A percentile compares a stretch with the other conserved stretches of the same genome.
These are phyloP conservation scores for Sporothrix phasma DNA, from an alignment of 2,329 filamentous ascomycete species.

Conservation along the genomic window DNA sequence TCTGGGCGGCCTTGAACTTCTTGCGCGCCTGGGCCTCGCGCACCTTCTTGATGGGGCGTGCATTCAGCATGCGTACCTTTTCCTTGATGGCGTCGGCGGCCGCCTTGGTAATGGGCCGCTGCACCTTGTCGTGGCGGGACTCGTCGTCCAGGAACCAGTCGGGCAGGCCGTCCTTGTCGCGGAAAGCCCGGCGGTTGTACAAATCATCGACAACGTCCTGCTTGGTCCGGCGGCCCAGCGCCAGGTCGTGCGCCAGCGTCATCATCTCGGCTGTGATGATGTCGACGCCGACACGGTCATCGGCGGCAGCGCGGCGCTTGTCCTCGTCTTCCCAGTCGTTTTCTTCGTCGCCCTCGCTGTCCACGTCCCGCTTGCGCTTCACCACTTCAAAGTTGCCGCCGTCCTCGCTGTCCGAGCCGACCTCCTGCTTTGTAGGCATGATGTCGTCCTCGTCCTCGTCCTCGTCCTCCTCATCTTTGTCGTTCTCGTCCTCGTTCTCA, in stretches of 20 bases:
- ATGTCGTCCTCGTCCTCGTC: constrained; percentile 1
- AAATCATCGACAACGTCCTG: constrained; percentile 78
- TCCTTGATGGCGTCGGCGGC: constrained; percentile 89
- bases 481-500: not conserved
- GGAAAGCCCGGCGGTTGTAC: constrained; percentile 88
- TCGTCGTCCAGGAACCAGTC: constrained; percentile 99
- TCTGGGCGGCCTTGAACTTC: constrained; percentile 89
- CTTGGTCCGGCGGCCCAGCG: constrained; percentile 70
- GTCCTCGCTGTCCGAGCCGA: constrained; percentile 22
- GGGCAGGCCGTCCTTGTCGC: constrained; percentile 81
- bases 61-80: constrained; percentile 85
- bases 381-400: constrained; percentile 49
- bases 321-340: constrained; percentile 57
- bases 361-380: constrained; percentile 32
- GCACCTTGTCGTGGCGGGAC: constrained; percentile 65
- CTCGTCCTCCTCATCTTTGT: constrained; percentile 8
- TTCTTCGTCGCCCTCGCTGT: constrained; percentile 28
- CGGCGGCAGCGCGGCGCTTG: constrained; percentile 42
- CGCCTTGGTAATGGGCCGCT: constrained; percentile 85
- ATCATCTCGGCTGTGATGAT: constrained; percentile 99
- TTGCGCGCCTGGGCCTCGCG: constrained; percentile 92
- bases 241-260: constrained; percentile 88
- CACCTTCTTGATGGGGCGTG: constrained; percentile 97
- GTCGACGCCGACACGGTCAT: constrained; percentile 66
- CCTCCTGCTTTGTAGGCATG: not conserved